phyloP scores from a whole-genome alignment of 1,284 basidiomycete genomes.

The Lentinula novae-zelandiae region DNA sequence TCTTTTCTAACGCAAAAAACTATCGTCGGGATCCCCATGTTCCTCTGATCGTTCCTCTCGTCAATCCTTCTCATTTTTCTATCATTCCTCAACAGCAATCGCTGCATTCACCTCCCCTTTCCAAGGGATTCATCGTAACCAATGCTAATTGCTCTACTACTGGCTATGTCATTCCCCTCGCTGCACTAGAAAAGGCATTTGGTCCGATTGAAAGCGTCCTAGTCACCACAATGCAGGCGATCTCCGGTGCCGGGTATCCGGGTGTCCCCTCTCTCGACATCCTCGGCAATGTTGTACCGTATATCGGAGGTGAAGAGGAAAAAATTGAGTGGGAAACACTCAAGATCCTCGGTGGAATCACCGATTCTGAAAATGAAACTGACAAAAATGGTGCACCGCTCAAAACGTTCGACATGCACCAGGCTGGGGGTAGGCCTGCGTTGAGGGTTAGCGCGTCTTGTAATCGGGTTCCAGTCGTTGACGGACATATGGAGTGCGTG shows the following conservation, averaged over 20 bases:
- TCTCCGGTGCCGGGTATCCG: constrained; percentile 96
- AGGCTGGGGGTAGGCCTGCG: constrained; percentile 45
- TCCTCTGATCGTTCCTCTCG: constrained; percentile 96
- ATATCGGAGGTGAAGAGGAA: constrained; percentile 95
- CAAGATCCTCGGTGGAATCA: constrained; percentile 91
- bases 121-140: constrained; percentile 93
- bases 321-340: constrained; percentile 99
- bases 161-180: constrained; percentile 88
- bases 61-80: constrained; percentile 85
- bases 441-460: constrained; percentile 88
- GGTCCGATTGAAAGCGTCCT: constrained; percentile 90
- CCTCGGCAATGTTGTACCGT: constrained; percentile 94
- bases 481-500: constrained; percentile 88
- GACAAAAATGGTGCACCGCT: constrained; percentile 20
- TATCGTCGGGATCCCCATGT: constrained; percentile 91
- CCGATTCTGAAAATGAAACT: constrained; percentile 42
- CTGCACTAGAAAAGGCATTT: constrained; percentile 89
- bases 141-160: constrained; percentile 99
- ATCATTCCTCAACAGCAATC: constrained; percentile 84
- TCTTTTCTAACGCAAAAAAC: constrained; percentile 99
- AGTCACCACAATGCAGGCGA: constrained; percentile 96
- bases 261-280: constrained; percentile 92
- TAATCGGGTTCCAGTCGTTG: constrained; percentile 91
- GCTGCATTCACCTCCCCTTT: constrained; percentile 65
- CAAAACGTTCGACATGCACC: constrained; percentile 83